These are phyloP conservation scores for Limnomonas spitsbergensis DNA, from an alignment of 139 green algal genomes.

Conservation along the genomic window DNA sequence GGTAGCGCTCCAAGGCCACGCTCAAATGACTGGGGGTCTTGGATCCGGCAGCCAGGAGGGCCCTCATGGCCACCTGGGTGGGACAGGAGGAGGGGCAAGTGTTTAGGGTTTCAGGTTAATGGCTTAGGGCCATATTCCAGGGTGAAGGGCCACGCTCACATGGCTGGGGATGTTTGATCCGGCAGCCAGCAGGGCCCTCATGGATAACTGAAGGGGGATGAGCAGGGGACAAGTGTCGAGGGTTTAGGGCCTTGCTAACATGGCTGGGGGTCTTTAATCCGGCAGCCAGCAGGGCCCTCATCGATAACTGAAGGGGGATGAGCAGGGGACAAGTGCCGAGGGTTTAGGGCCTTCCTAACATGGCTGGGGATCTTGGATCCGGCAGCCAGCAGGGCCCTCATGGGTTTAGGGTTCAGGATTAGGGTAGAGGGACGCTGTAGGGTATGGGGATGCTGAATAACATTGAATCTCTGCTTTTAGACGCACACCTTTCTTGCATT, in stretches of 20 bases:
- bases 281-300: constrained; percentile 62
- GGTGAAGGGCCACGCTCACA: constrained; percentile 70
- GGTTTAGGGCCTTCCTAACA: constrained; percentile 71
- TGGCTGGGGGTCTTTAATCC: constrained; percentile 84
- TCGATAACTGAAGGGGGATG: constrained; percentile 39
- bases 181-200: constrained; percentile 62
- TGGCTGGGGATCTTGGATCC: constrained; percentile 84
- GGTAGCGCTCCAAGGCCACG: constrained; percentile 77
- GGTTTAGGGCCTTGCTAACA: constrained; percentile 64
- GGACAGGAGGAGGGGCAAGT: not conserved
- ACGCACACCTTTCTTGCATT: too few species aligned
- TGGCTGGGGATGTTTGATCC: constrained; percentile 83
- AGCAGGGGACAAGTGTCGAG: not conserved
- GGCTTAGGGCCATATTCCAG: not conserved
- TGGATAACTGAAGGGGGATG: constrained; percentile 38
- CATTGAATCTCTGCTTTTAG: too few species aligned
- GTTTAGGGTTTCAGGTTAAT: not conserved
- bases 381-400: constrained; percentile 62
- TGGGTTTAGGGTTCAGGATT: constrained; percentile 23
- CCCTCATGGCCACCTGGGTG: constrained; percentile 51
- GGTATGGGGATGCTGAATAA: too few species aligned
- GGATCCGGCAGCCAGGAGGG: constrained; percentile 66
- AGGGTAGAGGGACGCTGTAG: too few species aligned
- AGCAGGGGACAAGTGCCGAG: too few species aligned
- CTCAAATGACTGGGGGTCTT: constrained; percentile 84